Evolutionary conservation across 2,329 filamentous ascomycete genomes (phyloP).

Genomic region (Pezicula rhizophila): DNA sequence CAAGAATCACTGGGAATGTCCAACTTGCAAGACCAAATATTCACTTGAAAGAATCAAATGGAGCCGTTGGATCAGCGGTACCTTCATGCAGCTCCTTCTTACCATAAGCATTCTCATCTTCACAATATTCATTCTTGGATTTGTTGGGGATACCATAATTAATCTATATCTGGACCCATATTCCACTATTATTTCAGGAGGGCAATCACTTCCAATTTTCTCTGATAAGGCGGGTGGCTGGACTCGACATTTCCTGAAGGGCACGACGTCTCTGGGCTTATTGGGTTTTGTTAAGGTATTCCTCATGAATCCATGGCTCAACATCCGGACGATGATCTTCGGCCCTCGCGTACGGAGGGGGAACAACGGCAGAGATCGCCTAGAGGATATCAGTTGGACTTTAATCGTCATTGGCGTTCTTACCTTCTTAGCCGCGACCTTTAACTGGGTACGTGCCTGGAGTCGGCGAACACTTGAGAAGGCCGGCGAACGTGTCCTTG

Average conservation of each 20-base stretch:
- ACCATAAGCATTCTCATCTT: constrained; percentile 67
- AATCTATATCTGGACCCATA: constrained; percentile 79
- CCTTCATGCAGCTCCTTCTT: constrained; percentile 59
- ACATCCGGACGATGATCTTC: constrained; percentile 57
- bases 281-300: constrained; percentile 80
- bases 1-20: constrained; percentile 80
- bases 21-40: constrained; percentile 82
- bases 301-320: constrained; percentile 49
- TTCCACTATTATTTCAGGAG: constrained; percentile 47
- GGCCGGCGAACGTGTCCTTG: constrained; percentile 74
- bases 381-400: constrained; percentile 73
- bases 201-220: constrained; percentile 33
- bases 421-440: constrained; percentile 74
- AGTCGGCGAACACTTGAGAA: constrained; percentile 67
- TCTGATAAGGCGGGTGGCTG: constrained; percentile 55
- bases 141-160: constrained; percentile 87
- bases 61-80: constrained; percentile 64
- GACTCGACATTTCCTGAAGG: constrained; percentile 81
- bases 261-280: constrained; percentile 81
- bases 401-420: constrained; percentile 74
- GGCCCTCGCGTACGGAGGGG: constrained; percentile 44
- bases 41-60: constrained; percentile 70
- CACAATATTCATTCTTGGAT: constrained; percentile 77
- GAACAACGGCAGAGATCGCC: constrained; percentile 64
- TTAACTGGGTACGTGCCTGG: constrained; percentile 72